phyloP scores from a whole-genome alignment of 495 filamentous ascomycete genomes.

The Trichoderma erinaceum region DNA sequence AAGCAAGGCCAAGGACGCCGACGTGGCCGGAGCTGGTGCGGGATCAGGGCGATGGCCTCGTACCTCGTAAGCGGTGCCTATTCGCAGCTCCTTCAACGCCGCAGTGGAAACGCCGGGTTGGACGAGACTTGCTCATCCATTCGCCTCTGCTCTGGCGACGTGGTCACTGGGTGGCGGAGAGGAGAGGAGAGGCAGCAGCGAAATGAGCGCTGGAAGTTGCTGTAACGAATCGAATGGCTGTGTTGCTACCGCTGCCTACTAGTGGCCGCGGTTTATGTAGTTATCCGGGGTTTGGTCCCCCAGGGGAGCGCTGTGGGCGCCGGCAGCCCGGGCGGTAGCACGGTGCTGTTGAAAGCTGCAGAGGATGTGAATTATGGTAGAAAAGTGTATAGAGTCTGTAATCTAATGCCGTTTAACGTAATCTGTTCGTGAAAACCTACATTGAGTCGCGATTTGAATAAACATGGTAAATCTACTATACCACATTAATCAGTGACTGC shows the following conservation, averaged over 20 bases:
- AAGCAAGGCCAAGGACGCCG: background rate
- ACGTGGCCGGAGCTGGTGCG: slow-evolving; percentile 7
- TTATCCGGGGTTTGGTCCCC: background rate
- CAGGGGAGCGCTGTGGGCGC: too few relatives aligned
- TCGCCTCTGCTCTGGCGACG: slow-evolving; percentile 10
- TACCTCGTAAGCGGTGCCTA: background rate
- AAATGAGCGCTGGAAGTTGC: background rate
- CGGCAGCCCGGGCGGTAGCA: too few relatives aligned
- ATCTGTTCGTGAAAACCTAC: too few relatives aligned
- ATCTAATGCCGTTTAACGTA: too few relatives aligned
- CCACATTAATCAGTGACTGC: too few relatives aligned
- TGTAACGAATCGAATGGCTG: background rate
- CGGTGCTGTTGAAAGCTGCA: too few relatives aligned
- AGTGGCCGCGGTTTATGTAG: background rate
- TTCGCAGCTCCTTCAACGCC: slow-evolving; percentile 3
- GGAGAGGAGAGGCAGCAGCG: background rate
- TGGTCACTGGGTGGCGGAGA: slow-evolving; percentile 5
- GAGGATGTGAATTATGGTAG: too few relatives aligned
- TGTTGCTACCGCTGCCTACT: background rate
- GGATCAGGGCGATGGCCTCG: background rate
- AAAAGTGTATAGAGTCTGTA: too few relatives aligned
- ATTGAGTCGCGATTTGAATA: too few relatives aligned
- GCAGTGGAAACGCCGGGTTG: background rate
- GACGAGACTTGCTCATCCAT: background rate
- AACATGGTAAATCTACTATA: too few relatives aligned